These are phyloP conservation scores for Coleophoma crateriformis DNA, from an alignment of 2,329 filamentous ascomycete species.

Conservation along the genomic window DNA sequence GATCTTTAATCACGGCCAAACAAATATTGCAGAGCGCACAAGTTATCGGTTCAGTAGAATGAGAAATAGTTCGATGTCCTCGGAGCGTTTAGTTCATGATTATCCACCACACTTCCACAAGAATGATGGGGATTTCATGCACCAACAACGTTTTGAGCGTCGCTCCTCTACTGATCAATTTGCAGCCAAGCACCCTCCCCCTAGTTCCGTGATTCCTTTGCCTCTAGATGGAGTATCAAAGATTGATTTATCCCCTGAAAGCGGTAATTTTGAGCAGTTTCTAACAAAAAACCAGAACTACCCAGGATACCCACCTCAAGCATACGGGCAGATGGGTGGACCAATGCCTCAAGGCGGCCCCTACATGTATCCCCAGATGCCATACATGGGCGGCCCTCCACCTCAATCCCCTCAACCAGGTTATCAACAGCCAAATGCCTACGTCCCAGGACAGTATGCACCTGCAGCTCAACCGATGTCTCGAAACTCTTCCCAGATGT, in stretches of 20 bases:
- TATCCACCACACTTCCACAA: slow-evolving; percentile 4
- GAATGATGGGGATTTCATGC: slow-evolving; percentile 3
- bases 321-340: slow-evolving; percentile 36
- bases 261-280: slow-evolving; percentile 61
- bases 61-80: slow-evolving; percentile 11
- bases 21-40: slow-evolving; percentile 15
- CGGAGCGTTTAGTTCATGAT: slow-evolving; percentile 13
- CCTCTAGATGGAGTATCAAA: slow-evolving; percentile 22
- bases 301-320: slow-evolving; percentile 46
- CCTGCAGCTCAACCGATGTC: slow-evolving; percentile 65
- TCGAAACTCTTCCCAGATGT: slow-evolving; percentile 74
- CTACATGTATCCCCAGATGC: slow-evolving; percentile 37
- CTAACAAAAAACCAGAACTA: slow-evolving; percentile 54
- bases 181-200: slow-evolving; percentile 3
- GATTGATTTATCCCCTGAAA: slow-evolving; percentile 63
- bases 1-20: slow-evolving; percentile 17
- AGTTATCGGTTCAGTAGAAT: slow-evolving; percentile 10
- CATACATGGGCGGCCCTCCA: slow-evolving; percentile 41
- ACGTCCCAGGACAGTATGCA: slow-evolving; percentile 27
- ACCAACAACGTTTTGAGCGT: slow-evolving; percentile 9
- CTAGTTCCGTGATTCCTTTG: slow-evolving; percentile 17
- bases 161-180: slow-evolving; percentile 10
- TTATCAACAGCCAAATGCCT: slow-evolving; percentile 36
- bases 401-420: slow-evolving; percentile 38
- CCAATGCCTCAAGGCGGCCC: slow-evolving; percentile 31